Base-by-base conservation (phyloP, 805 yeast genomes). In the Metschnikowia dekortorum region DNA sequence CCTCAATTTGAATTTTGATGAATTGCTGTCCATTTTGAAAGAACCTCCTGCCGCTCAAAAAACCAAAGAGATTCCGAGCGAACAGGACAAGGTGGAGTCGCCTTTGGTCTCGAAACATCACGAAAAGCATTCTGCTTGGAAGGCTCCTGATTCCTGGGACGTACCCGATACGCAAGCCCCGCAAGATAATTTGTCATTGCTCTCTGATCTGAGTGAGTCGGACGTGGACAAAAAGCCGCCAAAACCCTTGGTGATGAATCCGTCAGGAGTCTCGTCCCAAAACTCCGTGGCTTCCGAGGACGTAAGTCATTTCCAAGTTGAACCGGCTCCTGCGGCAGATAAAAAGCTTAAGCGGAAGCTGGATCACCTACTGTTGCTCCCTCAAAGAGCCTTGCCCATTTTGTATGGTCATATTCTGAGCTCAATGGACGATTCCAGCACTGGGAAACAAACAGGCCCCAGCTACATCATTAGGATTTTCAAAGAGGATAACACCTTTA, bases 401-500 rank as follows among this genome's bases (percentile, higher is more conserved):
- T 57, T 73, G 18, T 73, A 65, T 49, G 76, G 76, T 8, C 38
- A 43, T 16, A 46, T 55, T 26, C 52, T 53, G 22, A 47, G 43
- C 39, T 34, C 14, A 6, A 14, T 10, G 44, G 38, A 26, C 14
- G 14, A 36, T 30, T 8, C 39, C n/a, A 6, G 10, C 14, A 18
- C 22, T n/a, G 18, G 30, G 9, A 39, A 55, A 30, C 43, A 46
- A n/a, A 46, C 61, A 48, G 71, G 68, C 10, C 70, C 71, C 22
- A 73, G 70, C 43, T 79, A 71, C 56, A 79, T 75, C 53, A 72
- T 92, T 22, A 82, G 96, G 53, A 84, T 92, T 1, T 90, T 87
- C 70, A 82, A 86, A 51, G 87, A 83, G 47, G 96, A 88, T 51
- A 91, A 89, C 58, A 86, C 90, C 9, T 88, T 89, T 56, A 86